Evolutionary conservation across 805 yeast species (phyloP).

Genomic region (Kluyveromyces lactis): DNA sequence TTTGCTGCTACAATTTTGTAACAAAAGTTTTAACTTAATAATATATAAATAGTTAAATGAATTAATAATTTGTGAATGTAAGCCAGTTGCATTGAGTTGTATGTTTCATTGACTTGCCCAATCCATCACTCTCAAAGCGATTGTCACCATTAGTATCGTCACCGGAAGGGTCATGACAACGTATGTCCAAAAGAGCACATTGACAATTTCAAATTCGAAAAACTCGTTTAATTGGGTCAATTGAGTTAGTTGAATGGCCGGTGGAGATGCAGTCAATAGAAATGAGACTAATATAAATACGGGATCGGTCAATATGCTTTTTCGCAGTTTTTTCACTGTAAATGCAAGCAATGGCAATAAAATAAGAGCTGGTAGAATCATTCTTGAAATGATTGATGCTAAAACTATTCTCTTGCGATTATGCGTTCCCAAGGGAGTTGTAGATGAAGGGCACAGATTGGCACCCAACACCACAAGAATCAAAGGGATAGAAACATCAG

Average conservation of each 20-base stretch:
- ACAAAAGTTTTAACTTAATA: not conserved
- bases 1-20: not conserved
- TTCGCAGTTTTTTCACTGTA: conserved; percentile 41
- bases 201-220: conserved; percentile 57
- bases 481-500: conserved; percentile 52
- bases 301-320: conserved; percentile 44
- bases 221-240: conserved; percentile 54
- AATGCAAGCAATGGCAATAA: conserved; percentile 46
- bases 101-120: conserved; percentile 29
- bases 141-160: conserved; percentile 46
- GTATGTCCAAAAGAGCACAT: conserved; percentile 61
- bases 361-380: conserved; percentile 50
- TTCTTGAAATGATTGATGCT: conserved; percentile 48
- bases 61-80: too few relatives aligned
- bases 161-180: conserved; percentile 53
- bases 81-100: too few relatives aligned
- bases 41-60: too few relatives aligned
- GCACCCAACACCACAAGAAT: conserved; percentile 55
- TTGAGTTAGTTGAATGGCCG: conserved; percentile 60
- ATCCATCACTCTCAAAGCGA: conserved; percentile 45
- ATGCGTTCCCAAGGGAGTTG: conserved; percentile 36
- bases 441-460: conserved; percentile 44
- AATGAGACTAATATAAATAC: conserved; percentile 53
- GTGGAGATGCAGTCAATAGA: conserved; percentile 53
- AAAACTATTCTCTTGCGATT: conserved; percentile 38